Evolutionary conservation across 2,329 filamentous ascomycete genomes (phyloP).

Genomic region (Diaporthe sp.): DNA sequence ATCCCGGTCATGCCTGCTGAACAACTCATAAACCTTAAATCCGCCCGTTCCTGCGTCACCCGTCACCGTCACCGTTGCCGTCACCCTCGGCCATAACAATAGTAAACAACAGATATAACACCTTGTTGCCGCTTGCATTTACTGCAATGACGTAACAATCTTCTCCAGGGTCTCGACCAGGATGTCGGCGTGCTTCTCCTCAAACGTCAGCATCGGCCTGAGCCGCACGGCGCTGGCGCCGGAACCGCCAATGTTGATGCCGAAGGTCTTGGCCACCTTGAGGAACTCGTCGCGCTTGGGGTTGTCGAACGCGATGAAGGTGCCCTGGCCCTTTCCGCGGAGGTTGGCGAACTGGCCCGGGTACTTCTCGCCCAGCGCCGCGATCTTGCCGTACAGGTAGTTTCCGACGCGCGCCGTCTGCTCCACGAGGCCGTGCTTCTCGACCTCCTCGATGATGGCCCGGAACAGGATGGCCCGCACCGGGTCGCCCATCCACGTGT

Average conservation of each 20-base stretch:
- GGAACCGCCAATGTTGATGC: conserved; percentile 89
- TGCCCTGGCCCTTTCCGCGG: conserved; percentile 88
- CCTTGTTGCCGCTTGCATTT: background rate
- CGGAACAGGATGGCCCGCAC: conserved; percentile 88
- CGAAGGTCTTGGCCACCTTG: conserved; percentile 81
- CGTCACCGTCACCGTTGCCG: background rate
- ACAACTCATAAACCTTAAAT: conserved; percentile 34
- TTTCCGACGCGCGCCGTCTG: conserved; percentile 83
- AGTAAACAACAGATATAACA: background rate
- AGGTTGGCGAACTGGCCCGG: conserved; percentile 86
- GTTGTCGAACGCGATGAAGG: conserved; percentile 93
- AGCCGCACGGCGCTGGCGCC: conserved; percentile 82
- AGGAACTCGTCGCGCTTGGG: conserved; percentile 85
- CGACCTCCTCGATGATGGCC: conserved; percentile 85
- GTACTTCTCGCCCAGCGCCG: conserved; percentile 77
- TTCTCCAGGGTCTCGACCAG: conserved; percentile 84
- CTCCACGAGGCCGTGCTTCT: conserved; percentile 81
- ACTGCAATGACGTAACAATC: conserved; percentile 66
- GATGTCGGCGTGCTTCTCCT: conserved; percentile 91
- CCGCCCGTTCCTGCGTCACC: conserved; percentile 28
- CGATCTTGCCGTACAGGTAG: conserved; percentile 81
- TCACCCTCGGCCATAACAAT: conserved; percentile 7
- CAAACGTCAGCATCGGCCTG: conserved; percentile 92
- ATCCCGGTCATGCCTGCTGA: conserved; percentile 22
- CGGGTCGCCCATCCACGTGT: conserved; percentile 97